Conservation (phyloP, 2,329 filamentous ascomycete genomes). For the Alternaria rosae region DNA sequence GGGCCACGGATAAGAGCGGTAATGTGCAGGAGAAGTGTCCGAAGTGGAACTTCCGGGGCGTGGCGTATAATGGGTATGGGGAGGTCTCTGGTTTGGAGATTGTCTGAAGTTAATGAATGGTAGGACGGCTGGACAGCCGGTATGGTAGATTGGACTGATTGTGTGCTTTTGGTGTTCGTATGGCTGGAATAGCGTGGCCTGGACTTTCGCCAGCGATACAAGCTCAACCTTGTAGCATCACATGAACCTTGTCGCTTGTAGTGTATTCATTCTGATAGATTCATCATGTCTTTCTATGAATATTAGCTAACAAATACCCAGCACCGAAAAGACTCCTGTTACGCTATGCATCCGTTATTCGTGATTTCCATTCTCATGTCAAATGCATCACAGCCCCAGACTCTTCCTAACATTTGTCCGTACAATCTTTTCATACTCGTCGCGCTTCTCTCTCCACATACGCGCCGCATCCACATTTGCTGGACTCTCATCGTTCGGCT, state of each 20-base stretch:
- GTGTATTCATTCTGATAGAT: background rate
- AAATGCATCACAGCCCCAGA: slow-evolving; percentile 40
- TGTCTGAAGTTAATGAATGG: slow-evolving; percentile 23
- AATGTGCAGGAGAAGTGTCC: slow-evolving; percentile 59
- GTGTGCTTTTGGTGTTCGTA: background rate
- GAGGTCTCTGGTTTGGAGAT: slow-evolving; percentile 60
- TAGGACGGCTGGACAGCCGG: background rate
- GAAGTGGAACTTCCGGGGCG: slow-evolving; percentile 66
- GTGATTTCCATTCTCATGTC: background rate
- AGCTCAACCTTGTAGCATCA: background rate
- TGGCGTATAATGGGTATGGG: slow-evolving; percentile 68
- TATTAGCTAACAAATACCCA: background rate
- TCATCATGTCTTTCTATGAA: background rate
- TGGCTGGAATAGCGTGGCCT: background rate
- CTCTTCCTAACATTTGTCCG: slow-evolving; percentile 61
- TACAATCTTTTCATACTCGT: slow-evolving; percentile 80
- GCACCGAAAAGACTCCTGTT: slow-evolving; percentile 10
- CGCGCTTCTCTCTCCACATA: slow-evolving; percentile 80
- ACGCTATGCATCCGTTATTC: slow-evolving; percentile 22
- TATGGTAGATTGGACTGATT: too few species aligned
- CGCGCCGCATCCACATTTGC: slow-evolving; percentile 94
- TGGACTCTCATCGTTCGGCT: slow-evolving; percentile 93
- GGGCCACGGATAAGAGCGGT: slow-evolving; percentile 62
- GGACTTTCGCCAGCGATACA: background rate
- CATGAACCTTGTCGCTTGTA: background rate